Evolutionary conservation across 148 eudicot species (phyloP), one percentile per base, ranked within the genome.

Genomic region (Amaranthus hypochondriacus): DNA sequence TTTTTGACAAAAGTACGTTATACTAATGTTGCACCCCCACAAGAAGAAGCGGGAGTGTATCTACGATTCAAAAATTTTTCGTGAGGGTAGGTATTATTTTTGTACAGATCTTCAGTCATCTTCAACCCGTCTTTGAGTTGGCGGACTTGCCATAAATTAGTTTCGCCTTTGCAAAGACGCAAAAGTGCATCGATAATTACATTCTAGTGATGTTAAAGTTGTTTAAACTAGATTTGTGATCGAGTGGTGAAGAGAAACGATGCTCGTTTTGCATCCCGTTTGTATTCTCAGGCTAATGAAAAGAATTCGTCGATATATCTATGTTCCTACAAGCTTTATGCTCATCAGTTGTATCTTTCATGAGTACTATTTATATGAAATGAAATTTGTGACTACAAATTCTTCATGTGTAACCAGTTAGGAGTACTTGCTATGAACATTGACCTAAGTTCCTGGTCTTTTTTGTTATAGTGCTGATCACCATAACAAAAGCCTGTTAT

Each of bases 21-120:
- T 78, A 66, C 72, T 72, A 43, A 73, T 65, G 28, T 57, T 51
- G 49, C 75, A 48, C 53, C 47, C 71, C 75, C 52, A 63, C 47
- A 66, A 64, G 6, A 63, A 49, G 52, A 57, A 11, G 80, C 10
- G 72, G 70, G 77, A 66, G 71, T 58, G 49, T 52, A 62, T 60
- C 77, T 68, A 67, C 69, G 70, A 62, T 62, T 68, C n/a, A 5
- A 54, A 68, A 3, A 18, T 48, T 54, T 12, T 56, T 44, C 15
- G 48, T 65, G 46, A 66, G 68, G 54, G 49, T 61, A 79, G 77
- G 74, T 74, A 48, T 74, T 69, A 60, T 68, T 68, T 78, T 74
- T 79, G 81, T 79, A 79, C 78, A 79, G 81, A 54, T 73, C 62
- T 60, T 73, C 76, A 60, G 69, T 5, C 48, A 72, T 58, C 55